Conservation (phyloP, 345 rosid species). For the Anacardium occidentale region DNA sequence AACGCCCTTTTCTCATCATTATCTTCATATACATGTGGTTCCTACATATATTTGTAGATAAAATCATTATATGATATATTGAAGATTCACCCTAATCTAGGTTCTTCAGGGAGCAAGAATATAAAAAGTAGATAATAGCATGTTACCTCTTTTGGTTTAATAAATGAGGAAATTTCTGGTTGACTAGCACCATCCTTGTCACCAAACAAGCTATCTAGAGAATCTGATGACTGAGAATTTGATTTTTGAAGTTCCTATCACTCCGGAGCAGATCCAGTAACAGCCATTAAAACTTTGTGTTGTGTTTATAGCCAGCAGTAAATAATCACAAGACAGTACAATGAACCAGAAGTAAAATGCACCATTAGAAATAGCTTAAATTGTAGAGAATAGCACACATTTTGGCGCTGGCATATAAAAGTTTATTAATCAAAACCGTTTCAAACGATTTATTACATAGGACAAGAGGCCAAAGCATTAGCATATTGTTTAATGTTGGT, state of each 20-base stretch:
- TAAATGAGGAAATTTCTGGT: slow-evolving; percentile 25
- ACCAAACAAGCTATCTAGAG: slow-evolving; percentile 37
- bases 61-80: slow-evolving; percentile 2
- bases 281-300: slow-evolving; percentile 1
- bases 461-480: too few species aligned
- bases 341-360: background rate
- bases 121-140: slow-evolving; percentile 4
- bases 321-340: background rate
- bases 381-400: too few species aligned
- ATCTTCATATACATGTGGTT: slow-evolving; percentile 48
- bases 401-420: too few species aligned
- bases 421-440: too few species aligned
- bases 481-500: too few species aligned
- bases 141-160: slow-evolving; percentile 57
- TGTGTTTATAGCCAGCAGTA: background rate
- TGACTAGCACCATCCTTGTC: slow-evolving; percentile 36
- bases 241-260: slow-evolving; percentile 36
- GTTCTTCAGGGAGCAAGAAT: background rate
- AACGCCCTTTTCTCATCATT: slow-evolving; percentile 46
- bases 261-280: slow-evolving; percentile 20
- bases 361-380: background rate
- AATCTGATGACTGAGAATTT: slow-evolving; percentile 36
- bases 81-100: background rate
- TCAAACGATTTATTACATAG: too few species aligned
- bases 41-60: slow-evolving; percentile 45